Percentiles rank a stretch among this genome's conserved stretches.
phyloP scores from a whole-genome alignment of 2,329 filamentous ascomycete genomes.

The Botrytis fragariae region DNA sequence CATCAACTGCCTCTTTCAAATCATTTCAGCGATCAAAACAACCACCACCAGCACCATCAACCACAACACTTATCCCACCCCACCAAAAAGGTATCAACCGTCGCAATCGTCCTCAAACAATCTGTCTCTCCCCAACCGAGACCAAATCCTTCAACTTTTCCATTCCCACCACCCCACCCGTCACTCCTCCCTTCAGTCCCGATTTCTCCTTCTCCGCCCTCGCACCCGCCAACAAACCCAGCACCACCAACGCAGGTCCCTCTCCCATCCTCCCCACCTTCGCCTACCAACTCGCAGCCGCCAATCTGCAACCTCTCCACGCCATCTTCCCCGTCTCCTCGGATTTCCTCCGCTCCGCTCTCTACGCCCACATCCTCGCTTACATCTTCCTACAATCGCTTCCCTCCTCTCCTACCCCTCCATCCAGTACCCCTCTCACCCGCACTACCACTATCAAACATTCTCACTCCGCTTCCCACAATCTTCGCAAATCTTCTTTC shows the following conservation, averaged over 20 bases:
- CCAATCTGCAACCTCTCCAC: constrained; percentile 28
- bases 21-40: not conserved
- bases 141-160: not conserved
- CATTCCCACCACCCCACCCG: not conserved
- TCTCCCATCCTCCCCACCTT: not conserved
- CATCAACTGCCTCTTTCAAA: not conserved
- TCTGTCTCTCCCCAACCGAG: constrained; percentile 12
- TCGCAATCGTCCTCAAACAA: constrained; percentile 12
- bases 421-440: not conserved
- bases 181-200: not conserved
- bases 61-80: not conserved
- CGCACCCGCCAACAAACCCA: not conserved
- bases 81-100: not conserved
- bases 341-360: constrained; percentile 25
- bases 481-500: not conserved
- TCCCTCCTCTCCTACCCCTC: not conserved
- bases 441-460: constrained; percentile 11
- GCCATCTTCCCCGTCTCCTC: constrained; percentile 33
- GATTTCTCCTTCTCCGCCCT: not conserved
- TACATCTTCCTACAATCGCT: constrained; percentile 29
- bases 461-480: constrained; percentile 17
- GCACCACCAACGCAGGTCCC: not conserved
- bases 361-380: constrained; percentile 35
- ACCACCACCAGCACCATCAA: constrained; percentile 6
- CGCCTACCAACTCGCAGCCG: not conserved